Percentiles rank a stretch among this genome's conserved stretches.
Evolutionary conservation across 768 basidiomycete genomes (phyloP).

Genomic region (Tylopilus subfusipes): DNA sequence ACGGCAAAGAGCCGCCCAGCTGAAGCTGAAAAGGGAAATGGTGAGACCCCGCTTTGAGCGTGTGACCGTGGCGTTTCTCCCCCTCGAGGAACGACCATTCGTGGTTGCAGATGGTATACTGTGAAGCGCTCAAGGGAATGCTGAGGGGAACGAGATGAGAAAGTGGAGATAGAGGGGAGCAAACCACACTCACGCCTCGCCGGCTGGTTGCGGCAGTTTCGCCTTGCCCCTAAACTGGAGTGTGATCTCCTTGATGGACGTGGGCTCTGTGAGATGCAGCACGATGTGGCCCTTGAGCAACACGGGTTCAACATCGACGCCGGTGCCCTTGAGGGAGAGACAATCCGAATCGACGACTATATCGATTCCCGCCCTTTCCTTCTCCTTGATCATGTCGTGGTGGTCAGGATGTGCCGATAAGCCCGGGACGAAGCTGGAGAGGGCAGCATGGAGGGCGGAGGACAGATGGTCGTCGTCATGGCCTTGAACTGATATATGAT

Average conservation of each 20-base stretch:
- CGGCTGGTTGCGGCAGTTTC: slow-evolving; percentile 53
- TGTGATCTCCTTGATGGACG: slow-evolving; percentile 78
- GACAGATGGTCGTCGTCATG: slow-evolving; percentile 35
- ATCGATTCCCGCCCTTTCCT: slow-evolving; percentile 58
- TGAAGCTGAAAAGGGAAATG: slow-evolving; percentile 89
- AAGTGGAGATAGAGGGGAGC: slow-evolving; percentile 1
- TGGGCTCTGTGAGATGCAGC: slow-evolving; percentile 76
- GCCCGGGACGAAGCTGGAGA: slow-evolving; percentile 28
- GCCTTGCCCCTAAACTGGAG: slow-evolving; percentile 85
- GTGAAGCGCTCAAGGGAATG: slow-evolving; percentile 27
- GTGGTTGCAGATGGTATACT: slow-evolving; percentile 69
- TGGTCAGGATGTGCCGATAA: slow-evolving; percentile 22
- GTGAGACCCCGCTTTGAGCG: slow-evolving; percentile 94
- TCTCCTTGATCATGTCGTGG: slow-evolving; percentile 43
- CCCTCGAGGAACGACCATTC: slow-evolving; percentile 94
- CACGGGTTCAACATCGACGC: slow-evolving; percentile 79
- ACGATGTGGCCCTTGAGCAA: slow-evolving; percentile 78
- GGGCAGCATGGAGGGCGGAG: slow-evolving; percentile 38
- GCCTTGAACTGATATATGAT: slow-evolving; percentile 20
- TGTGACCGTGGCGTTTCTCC: slow-evolving; percentile 72
- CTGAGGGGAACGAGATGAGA: slow-evolving; percentile 9
- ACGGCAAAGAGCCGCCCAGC: slow-evolving; percentile 82
- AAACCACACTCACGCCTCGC: slow-evolving; percentile 53
- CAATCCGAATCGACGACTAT: slow-evolving; percentile 70
- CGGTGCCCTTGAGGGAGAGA: slow-evolving; percentile 73